Evolutionary conservation across 495 filamentous ascomycete species (phyloP).

Genomic region (Xylaria curta): DNA sequence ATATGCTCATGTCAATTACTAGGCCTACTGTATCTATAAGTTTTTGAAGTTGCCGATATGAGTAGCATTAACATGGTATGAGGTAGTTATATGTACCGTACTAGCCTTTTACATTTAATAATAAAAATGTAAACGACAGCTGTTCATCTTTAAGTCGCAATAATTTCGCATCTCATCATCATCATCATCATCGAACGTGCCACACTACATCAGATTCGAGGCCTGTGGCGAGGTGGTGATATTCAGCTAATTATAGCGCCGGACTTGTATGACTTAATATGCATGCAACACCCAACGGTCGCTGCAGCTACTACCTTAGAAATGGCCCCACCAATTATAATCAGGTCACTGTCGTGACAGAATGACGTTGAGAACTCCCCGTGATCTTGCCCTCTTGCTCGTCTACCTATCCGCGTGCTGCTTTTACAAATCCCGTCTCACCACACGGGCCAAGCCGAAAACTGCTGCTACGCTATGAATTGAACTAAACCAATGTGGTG

Average conservation of each 20-base stretch:
- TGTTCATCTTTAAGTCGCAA: neutral
- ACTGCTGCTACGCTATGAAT: neutral
- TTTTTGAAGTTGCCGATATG: neutral
- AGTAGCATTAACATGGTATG: neutral
- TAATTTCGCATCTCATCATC: neutral
- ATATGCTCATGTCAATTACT: neutral
- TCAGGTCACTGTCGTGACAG: slow-evolving; percentile 11
- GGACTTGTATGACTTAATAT: neutral
- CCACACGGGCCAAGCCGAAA: slow-evolving; percentile 8
- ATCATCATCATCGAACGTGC: neutral
- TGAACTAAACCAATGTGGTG: neutral
- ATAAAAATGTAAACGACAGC: neutral
- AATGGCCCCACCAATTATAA: slow-evolving; percentile 11
- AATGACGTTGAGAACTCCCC: slow-evolving; percentile 20
- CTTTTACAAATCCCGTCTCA: slow-evolving; percentile 19
- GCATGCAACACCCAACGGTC: neutral
- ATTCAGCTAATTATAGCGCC: neutral
- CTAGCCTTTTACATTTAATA: neutral
- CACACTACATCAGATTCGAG: neutral
- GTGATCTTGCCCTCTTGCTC: neutral
- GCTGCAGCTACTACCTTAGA: neutral
- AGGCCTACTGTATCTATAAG: neutral
- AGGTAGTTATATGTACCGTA: neutral
- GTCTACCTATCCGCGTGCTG: slow-evolving; percentile 18
- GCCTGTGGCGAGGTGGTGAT: neutral